Evolutionary conservation across 1,284 basidiomycete genomes (phyloP).

Genomic region (Rhodotorula glutinis): DNA sequence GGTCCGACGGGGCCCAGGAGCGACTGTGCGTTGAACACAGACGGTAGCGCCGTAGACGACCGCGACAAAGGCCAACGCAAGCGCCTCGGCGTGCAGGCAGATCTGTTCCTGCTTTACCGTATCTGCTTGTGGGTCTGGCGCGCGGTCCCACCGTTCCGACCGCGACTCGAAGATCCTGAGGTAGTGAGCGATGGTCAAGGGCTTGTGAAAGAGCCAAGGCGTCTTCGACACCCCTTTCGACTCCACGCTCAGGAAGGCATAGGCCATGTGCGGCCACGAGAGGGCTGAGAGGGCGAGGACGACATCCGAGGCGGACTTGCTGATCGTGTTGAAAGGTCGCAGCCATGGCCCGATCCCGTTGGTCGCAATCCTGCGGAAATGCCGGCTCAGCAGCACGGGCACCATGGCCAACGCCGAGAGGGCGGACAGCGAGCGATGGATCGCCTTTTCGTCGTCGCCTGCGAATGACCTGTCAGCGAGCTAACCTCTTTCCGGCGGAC

Average conservation of each 20-base stretch:
- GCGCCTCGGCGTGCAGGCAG: constrained; percentile 15
- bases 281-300: constrained; percentile 18
- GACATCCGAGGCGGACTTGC: not conserved
- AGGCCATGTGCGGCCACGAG: constrained; percentile 24
- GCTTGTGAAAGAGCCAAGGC: constrained; percentile 19
- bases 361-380: constrained; percentile 21
- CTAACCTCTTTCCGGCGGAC: too few relatives aligned
- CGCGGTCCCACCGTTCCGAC: not conserved
- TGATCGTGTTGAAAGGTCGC: constrained; percentile 5
- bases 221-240: not conserved
- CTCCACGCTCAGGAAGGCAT: constrained; percentile 23
- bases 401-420: constrained; percentile 20
- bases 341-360: constrained; percentile 32
- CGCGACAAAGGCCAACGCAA: constrained; percentile 12
- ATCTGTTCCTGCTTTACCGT: constrained; percentile 1
- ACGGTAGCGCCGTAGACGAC: constrained; percentile 15
- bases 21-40: constrained; percentile 3
- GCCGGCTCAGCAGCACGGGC: constrained; percentile 23
- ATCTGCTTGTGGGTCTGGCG: not conserved
- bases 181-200: constrained; percentile 6
- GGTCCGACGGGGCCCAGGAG: too few relatives aligned
- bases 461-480: not conserved
- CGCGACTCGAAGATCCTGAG: constrained; percentile 11
- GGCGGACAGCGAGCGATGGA: not conserved
- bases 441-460: too few relatives aligned